phyloP scores from a whole-genome alignment of 1,284 basidiomycete genomes.

The Cutaneotrichosporon dermatis region DNA sequence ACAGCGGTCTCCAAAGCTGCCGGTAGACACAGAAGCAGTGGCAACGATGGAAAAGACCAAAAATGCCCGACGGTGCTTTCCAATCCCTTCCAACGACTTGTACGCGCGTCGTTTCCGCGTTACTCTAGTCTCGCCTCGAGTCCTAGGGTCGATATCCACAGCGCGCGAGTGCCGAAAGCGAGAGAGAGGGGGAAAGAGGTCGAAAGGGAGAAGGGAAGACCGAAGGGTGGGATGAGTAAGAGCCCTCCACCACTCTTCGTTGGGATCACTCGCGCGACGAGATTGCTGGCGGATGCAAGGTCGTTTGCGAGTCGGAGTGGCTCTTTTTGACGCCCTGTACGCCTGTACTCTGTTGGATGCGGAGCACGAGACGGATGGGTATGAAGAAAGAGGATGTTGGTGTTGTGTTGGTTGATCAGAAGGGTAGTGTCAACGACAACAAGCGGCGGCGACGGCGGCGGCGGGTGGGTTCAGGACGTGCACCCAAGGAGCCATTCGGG shows the following conservation, averaged over 20 bases:
- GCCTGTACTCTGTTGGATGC: conserved; percentile 7
- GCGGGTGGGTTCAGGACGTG: not conserved
- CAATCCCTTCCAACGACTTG: not conserved
- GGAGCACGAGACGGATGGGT: not conserved
- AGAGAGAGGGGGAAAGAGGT: not conserved
- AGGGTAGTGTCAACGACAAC: not conserved
- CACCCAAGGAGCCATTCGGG: too few relatives aligned
- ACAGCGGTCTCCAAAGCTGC: too few relatives aligned
- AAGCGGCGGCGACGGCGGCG: not conserved
- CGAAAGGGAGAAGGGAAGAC: not conserved
- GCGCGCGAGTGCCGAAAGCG: not conserved
- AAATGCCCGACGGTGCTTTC: too few relatives aligned
- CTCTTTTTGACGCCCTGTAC: not conserved
- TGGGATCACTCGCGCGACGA: conserved; percentile 3
- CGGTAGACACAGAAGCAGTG: too few relatives aligned
- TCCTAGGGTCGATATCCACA: not conserved
- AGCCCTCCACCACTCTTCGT: not conserved
- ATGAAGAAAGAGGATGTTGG: not conserved
- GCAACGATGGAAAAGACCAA: too few relatives aligned
- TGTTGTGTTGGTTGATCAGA: not conserved
- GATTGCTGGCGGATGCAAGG: not conserved
- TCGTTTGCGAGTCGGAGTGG: not conserved
- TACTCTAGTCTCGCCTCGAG: not conserved
- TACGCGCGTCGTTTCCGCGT: not conserved
- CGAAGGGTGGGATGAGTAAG: not conserved